These are phyloP conservation scores for Cryptococcus floricola DNA, from an alignment of 1,284 basidiomycete species.

Conservation along the genomic window DNA sequence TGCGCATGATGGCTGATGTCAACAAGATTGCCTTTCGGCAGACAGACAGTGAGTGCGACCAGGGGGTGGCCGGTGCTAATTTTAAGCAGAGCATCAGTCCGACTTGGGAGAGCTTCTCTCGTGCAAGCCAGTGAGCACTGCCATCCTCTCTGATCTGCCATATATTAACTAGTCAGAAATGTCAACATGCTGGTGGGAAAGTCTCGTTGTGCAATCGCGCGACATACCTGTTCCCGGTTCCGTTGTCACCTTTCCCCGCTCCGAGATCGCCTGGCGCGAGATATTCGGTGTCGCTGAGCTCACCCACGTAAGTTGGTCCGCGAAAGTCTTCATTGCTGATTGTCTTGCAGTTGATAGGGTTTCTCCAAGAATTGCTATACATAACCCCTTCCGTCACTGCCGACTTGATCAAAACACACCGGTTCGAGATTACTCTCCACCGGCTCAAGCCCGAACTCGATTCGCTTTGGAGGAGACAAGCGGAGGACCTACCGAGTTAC, in stretches of 20 bases:
- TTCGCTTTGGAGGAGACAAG: conserved; percentile 5
- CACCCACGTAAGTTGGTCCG: conserved; percentile 12
- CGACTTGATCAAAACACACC: conserved; percentile 18
- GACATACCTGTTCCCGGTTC: neutral
- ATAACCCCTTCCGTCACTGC: conserved; percentile 14
- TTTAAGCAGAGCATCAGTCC: conserved; percentile 16
- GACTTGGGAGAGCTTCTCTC: conserved; percentile 16
- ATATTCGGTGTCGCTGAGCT: conserved; percentile 13
- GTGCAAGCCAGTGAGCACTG: conserved; percentile 7
- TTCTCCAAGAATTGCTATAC: conserved; percentile 12
- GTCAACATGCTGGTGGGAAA: conserved; percentile 23
- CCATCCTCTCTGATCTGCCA: no score
- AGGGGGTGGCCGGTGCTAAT: no score
- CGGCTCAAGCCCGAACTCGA: conserved; percentile 23
- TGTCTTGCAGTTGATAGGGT: conserved; percentile 3
- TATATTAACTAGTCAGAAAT: conserved; percentile 8
- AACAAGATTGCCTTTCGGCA: conserved; percentile 19
- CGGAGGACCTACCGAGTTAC: conserved; percentile 5
- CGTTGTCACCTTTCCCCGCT: conserved; percentile 2
- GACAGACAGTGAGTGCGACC: conserved; percentile 16
- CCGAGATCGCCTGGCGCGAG: conserved; percentile 10
- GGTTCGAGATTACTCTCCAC: conserved; percentile 19
- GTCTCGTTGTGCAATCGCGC: conserved; percentile 1
- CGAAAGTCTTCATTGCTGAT: neutral
- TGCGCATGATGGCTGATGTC: neutral